Evolutionary conservation across 2,329 filamentous ascomycete species (phyloP), one percentile per base, ranked within the genome.

Genomic region (Triangularia verruculosa): DNA sequence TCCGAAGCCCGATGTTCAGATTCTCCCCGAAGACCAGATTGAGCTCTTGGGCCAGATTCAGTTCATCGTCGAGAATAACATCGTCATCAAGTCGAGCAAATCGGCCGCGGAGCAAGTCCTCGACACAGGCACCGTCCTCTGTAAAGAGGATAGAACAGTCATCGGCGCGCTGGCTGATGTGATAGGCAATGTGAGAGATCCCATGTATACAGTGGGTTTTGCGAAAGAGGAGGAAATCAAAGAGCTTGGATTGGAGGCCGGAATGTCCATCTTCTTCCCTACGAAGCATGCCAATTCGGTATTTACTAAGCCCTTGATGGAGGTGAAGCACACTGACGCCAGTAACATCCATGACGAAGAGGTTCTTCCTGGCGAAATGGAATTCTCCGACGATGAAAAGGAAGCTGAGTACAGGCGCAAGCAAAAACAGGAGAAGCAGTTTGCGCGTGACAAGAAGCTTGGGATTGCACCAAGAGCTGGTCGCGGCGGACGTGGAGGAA

Each of bases 341-440:
- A 96, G 92, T 59, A 98, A 98, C 74, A 83, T 97, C 61, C 90
- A 97, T 75, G 95, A 98, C 70, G 95, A 99, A 75, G 94, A 98
- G 78, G 84, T 93, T 7, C 87, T 79, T 15, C 89, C 90, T 30
- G 91, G 96, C 39, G 94, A 98, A 74, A 85, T 92, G 70, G 95
- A 98, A 73, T 98, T 98, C 75, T 97, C 94, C 0, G 95, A 99
- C 70, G 95, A 99, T 71, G 95, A 99, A 77, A 90, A 91, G 70
- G 95, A 99, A 76, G 89, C 90, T 7, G 91, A 93, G 70, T 87
- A 92, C 74, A 96, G 90, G 78, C 80, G 85, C 62, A 83, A 83
- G 64, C 71, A 86, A 59, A 93, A 93, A 77, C 83, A 87, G 67
- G 89, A 89, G 76, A 86, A 84, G 70, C 79, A 81, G 20, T 76